Evolutionary conservation across 2,329 filamentous ascomycete genomes (phyloP).

Genomic region (Ophidiomyces ophidiicola): DNA sequence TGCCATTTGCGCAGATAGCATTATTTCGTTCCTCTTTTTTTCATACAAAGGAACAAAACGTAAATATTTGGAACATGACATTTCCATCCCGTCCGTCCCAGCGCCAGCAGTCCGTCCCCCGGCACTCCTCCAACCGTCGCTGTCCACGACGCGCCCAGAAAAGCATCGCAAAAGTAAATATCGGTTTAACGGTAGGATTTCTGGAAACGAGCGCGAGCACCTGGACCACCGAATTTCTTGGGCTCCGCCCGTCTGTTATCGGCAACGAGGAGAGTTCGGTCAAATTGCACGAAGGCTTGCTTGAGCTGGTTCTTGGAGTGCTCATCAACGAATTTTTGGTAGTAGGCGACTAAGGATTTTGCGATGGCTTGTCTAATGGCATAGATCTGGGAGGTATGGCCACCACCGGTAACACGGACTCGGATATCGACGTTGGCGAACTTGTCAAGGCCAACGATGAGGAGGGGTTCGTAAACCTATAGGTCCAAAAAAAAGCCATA

Average conservation of each 20-base stretch:
- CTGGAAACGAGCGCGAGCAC: slow-evolving; percentile 94
- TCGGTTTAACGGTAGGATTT: slow-evolving; percentile 93
- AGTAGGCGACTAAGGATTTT: slow-evolving; percentile 96
- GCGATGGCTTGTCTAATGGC: slow-evolving; percentile 97
- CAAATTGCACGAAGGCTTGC: slow-evolving; percentile 89
- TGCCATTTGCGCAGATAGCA: slow-evolving; percentile 11
- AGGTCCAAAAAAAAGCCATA: slow-evolving; percentile 6
- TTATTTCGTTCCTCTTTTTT: slow-evolving; percentile 12
- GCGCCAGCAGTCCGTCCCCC: slow-evolving; percentile 10
- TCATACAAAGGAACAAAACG: slow-evolving; percentile 11
- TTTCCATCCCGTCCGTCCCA: slow-evolving; percentile 9
- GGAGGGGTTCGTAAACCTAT: slow-evolving; percentile 93
- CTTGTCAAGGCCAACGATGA: slow-evolving; percentile 95
- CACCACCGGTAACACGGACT: slow-evolving; percentile 90
- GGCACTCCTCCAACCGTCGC: not conserved
- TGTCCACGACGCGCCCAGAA: slow-evolving; percentile 3
- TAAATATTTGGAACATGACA: slow-evolving; percentile 10
- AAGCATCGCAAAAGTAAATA: slow-evolving; percentile 7
- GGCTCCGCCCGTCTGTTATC: slow-evolving; percentile 98
- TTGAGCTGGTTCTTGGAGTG: slow-evolving; percentile 99
- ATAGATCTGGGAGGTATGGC: slow-evolving; percentile 95
- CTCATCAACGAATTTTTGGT: slow-evolving; percentile 99
- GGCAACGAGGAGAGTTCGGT: slow-evolving; percentile 93
- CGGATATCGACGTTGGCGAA: slow-evolving; percentile 95
- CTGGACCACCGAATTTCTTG: slow-evolving; percentile 79